Conservation (phyloP, 2,329 filamentous ascomycete genomes). For the Epichloe amarillans region DNA sequence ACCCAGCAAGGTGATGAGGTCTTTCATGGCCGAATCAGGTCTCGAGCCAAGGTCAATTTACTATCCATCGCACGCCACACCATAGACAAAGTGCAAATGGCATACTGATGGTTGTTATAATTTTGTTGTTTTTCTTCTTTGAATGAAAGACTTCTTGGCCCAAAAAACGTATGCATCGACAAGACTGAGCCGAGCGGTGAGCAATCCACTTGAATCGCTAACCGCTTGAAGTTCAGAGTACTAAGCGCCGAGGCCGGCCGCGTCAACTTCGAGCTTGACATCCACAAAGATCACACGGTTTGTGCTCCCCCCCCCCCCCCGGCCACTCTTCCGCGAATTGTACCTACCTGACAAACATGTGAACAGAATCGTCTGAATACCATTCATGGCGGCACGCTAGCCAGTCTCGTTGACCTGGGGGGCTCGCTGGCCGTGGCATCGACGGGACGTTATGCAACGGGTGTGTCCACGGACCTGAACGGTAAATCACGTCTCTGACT, state of each 20-base stretch:
- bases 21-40: constrained; percentile 74
- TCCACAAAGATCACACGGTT: constrained; percentile 63
- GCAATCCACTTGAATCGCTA: neutral
- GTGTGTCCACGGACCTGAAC: constrained; percentile 52
- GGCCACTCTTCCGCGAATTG: neutral
- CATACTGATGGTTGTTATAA: neutral
- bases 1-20: constrained; percentile 57
- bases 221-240: constrained; percentile 44
- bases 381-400: constrained; percentile 67
- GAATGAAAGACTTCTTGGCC: constrained; percentile 14
- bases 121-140: too few species aligned
- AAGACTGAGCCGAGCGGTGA: neutral
- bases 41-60: constrained; percentile 64
- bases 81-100: neutral
- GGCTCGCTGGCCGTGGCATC: constrained; percentile 54
- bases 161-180: constrained; percentile 1
- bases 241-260: constrained; percentile 49
- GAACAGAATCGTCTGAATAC: constrained; percentile 60
- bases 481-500: constrained; percentile 22
- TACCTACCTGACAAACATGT: neutral
- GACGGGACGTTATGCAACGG: constrained; percentile 47
- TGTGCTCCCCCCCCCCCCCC: constrained; percentile 8
- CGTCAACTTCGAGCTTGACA: constrained; percentile 65
- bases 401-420: constrained; percentile 59
- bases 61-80: neutral